Conservation (phyloP, 257 asterid genomes). For the Ilex aquifolium region DNA sequence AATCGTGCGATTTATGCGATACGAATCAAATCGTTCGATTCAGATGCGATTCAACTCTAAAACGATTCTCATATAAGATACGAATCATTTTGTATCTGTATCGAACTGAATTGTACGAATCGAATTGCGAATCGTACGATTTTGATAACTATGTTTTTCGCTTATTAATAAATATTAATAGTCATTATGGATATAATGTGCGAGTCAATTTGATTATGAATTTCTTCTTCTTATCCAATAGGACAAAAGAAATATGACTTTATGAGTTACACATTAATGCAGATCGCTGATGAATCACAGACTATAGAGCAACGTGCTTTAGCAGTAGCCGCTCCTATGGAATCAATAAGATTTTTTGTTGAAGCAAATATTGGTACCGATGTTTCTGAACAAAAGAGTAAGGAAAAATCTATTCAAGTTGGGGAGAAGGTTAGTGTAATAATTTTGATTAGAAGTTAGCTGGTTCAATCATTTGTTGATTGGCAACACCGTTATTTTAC, state of each 20-base stretch:
- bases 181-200: too few relatives aligned
- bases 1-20: too few relatives aligned
- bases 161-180: not conserved
- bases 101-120: too few relatives aligned
- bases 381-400: slow-evolving; percentile 26
- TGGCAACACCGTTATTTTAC: slow-evolving; percentile 12
- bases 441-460: slow-evolving; percentile 6
- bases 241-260: not conserved
- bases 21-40: too few relatives aligned
- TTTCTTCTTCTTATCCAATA: not conserved
- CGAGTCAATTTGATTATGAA: not conserved
- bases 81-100: too few relatives aligned
- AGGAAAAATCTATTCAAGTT: slow-evolving; percentile 23
- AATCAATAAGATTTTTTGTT: slow-evolving; percentile 63
- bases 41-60: too few relatives aligned
- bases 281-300: slow-evolving; percentile 27
- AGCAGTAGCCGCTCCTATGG: slow-evolving; percentile 77
- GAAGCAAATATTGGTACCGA: slow-evolving; percentile 37
- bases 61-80: too few relatives aligned
- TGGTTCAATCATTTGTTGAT: slow-evolving; percentile 18
- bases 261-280: slow-evolving; percentile 13
- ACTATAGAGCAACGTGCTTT: slow-evolving; percentile 65
- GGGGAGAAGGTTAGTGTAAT: slow-evolving; percentile 60
- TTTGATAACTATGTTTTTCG: too few relatives aligned
- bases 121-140: too few relatives aligned